A percentile compares a stretch with the other conserved stretches of the same genome.
Conservation (phyloP, 306 rosid genomes). For the Cicer yamashitae region DNA sequence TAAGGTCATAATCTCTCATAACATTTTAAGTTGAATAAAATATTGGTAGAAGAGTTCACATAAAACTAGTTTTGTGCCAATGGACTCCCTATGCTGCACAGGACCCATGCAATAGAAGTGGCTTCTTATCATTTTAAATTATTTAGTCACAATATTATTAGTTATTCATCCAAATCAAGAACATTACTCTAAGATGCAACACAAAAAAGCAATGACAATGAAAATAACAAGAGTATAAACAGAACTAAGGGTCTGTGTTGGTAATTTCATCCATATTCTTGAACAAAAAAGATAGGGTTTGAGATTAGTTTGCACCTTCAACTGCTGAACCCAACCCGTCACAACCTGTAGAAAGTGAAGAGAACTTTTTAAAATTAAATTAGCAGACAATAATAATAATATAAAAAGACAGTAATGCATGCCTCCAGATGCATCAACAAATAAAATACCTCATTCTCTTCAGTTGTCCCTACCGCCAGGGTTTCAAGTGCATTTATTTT, state of each 20-base stretch:
- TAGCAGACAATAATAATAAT: constrained; percentile 38
- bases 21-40: constrained; percentile 23
- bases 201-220: constrained; percentile 11
- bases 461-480: constrained; percentile 73
- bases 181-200: constrained; percentile 24
- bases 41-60: constrained; percentile 18
- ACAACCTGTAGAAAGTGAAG: constrained; percentile 63
- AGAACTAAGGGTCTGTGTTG: constrained; percentile 35
- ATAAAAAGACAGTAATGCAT: constrained; percentile 2
- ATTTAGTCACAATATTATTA: constrained; percentile 14
- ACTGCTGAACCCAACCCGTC: constrained; percentile 71
- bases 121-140: constrained; percentile 11
- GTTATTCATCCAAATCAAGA: constrained; percentile 38
- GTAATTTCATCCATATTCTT: constrained; percentile 30
- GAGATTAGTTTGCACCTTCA: constrained; percentile 68
- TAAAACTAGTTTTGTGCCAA: constrained; percentile 22
- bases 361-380: constrained; percentile 38
- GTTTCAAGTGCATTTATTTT: constrained; percentile 82
- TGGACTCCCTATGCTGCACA: constrained; percentile 26
- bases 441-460: constrained; percentile 78
- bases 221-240: constrained; percentile 32
- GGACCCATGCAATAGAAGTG: constrained; percentile 31
- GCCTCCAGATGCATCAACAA: constrained; percentile 35
- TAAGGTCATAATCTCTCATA: constrained; percentile 30
- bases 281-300: constrained; percentile 40